These are phyloP conservation scores for Citrus mangshanensis DNA, from an alignment of 345 rosid species.

Conservation along the genomic window DNA sequence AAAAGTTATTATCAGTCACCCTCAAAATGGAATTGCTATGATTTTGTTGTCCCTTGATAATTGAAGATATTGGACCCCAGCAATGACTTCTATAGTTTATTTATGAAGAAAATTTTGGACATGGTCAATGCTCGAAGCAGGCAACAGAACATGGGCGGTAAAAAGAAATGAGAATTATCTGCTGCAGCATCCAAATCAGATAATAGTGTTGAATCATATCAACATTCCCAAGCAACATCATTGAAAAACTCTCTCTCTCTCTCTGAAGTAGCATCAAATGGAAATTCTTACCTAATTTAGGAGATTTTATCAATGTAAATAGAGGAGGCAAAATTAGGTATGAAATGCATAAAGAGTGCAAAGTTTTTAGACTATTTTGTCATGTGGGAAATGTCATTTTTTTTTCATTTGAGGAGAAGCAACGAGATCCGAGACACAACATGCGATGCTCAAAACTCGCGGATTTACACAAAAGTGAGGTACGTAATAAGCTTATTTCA, in stretches of 20 bases:
- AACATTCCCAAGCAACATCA: neutral
- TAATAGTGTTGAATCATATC: neutral
- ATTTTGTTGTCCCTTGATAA: neutral
- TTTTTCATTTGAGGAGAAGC: too few relatives aligned
- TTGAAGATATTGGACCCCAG: neutral
- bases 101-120: neutral
- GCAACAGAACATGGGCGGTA: neutral
- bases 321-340: neutral
- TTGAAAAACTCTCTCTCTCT: neutral
- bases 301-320: neutral
- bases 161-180: neutral
- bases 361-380: neutral
- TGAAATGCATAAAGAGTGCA: neutral
- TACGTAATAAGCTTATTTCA: too few relatives aligned
- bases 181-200: neutral
- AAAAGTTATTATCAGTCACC: slow-evolving; percentile 1
- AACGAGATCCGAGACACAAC: too few relatives aligned
- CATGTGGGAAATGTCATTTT: too few relatives aligned
- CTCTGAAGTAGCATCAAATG: neutral
- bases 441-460: too few relatives aligned
- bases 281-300: neutral
- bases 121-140: neutral
- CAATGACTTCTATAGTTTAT: neutral
- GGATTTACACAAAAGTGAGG: too few relatives aligned
- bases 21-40: neutral